phyloP scores from a whole-genome alignment of 345 rosid species.

The Orychophragmus violaceus region DNA sequence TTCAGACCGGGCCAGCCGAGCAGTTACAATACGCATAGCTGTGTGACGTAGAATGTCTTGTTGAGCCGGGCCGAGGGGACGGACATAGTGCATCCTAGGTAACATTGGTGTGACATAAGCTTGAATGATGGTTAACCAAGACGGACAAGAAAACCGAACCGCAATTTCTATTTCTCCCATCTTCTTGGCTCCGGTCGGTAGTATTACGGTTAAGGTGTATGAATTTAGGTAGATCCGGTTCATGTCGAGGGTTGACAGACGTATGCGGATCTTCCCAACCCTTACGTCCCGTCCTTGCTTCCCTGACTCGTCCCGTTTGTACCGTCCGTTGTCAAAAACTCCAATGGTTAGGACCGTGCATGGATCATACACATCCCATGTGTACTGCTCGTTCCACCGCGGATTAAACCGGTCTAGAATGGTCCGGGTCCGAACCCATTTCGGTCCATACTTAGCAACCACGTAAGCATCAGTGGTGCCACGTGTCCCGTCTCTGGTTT shows the following conservation, averaged over 20 bases:
- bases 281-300: constrained; percentile 53
- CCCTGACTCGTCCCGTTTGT: constrained; percentile 54
- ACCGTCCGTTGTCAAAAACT: constrained; percentile 69
- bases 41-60: constrained; percentile 82
- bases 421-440: constrained; percentile 84
- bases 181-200: constrained; percentile 73
- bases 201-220: constrained; percentile 48
- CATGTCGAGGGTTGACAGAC: constrained; percentile 74
- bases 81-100: constrained; percentile 77
- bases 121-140: constrained; percentile 71
- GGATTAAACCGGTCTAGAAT: constrained; percentile 87
- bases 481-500: constrained; percentile 80
- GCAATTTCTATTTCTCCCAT: constrained; percentile 92
- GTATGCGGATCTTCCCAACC: constrained; percentile 62
- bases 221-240: constrained; percentile 61
- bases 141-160: constrained; percentile 65
- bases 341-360: constrained; percentile 81
- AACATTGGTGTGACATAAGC: constrained; percentile 69
- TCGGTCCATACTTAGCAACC: constrained; percentile 87
- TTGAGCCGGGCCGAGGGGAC: constrained; percentile 64
- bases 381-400: constrained; percentile 90
- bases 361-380: constrained; percentile 87
- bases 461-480: constrained; percentile 88
- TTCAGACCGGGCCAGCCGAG: constrained; percentile 63
- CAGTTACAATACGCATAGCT: constrained; percentile 76